Base-by-base conservation (phyloP, 2,329 filamentous ascomycete species). In the Nemania sp. region DNA sequence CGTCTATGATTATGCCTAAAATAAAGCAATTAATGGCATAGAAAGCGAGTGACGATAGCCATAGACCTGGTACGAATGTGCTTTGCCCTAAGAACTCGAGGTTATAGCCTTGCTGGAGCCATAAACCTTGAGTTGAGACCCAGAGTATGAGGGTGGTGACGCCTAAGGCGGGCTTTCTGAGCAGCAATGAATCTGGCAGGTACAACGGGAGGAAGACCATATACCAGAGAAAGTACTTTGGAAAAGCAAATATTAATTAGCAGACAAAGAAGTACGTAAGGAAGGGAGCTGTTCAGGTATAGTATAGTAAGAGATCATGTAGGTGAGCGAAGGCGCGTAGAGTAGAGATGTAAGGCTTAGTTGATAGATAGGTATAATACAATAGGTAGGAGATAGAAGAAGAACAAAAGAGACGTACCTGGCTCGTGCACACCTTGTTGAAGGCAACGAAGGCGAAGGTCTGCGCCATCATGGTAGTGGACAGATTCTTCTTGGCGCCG, bases 361-460 rank as follows among this genome's bases (percentile, higher is more conserved):
- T 1, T 4, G 38, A 18, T 7, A 22, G 20, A 53, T 3, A 26
- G 6, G 18, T 18, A n/a, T 8, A 13, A n/a, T 13, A n/a, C 13
- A 13, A 22, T 3, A 13, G 15, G 26, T 11, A 57, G 45, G 61
- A 26, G n/a, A n/a, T n/a, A 22, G 8, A 41, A 29, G 43, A 8
- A 3, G 49, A n/a, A 20, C 45, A 29, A n/a, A 35, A 24, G 18
- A 20, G 26, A 77, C 86, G 71, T 87, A 96, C 93, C 87, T 98
- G 95, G 76, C 94, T 97, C 2, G 96, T 99, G 86, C 95, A 98
- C 70, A 99, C 96, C 83, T 99, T 99, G 83, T 99, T 99, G 75
- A 98, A 98, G 0, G 94, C 91, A 3, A 98, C 96, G 80, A 99
- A 99, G 0, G 95, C 93, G 81, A 98, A 97, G 0, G 96, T 98